These are phyloP conservation scores for Trametes maxima DNA, from an alignment of 768 basidiomycete genomes.

Conservation along the genomic window DNA sequence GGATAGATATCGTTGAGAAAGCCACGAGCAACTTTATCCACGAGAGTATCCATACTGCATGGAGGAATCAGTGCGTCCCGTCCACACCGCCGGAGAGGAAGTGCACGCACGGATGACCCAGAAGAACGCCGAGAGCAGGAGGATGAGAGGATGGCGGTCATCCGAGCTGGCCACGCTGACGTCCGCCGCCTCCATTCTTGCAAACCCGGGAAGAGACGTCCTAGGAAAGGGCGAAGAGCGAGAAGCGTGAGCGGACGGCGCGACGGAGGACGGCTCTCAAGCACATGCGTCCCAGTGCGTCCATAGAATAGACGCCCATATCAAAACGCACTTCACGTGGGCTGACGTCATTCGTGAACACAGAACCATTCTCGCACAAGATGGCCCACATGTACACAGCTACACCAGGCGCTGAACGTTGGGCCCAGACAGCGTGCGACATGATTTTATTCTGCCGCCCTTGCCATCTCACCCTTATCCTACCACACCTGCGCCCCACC, in stretches of 20 bases:
- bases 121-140: constrained; percentile 78
- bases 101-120: constrained; percentile 75
- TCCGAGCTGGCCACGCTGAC: constrained; percentile 26
- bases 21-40: constrained; percentile 75
- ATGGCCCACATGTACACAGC: too few relatives aligned
- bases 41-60: constrained; percentile 79
- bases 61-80: neutral
- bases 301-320: neutral
- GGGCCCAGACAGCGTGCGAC: too few relatives aligned
- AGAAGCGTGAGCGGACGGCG: neutral
- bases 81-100: neutral
- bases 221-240: neutral
- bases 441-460: too few relatives aligned
- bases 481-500: too few relatives aligned
- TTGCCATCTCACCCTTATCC: too few relatives aligned
- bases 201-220: neutral
- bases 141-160: constrained; percentile 71
- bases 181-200: constrained; percentile 17
- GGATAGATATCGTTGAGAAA: constrained; percentile 82
- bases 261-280: neutral
- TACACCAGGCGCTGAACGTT: too few relatives aligned
- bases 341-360: constrained; percentile 5
- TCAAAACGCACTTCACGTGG: neutral
- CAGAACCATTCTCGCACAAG: too few relatives aligned
- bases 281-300: neutral